Percentiles rank a stretch among this genome's conserved stretches.
phyloP scores from a whole-genome alignment of 1,139 yeast genomes.

The Pichia sp. region DNA sequence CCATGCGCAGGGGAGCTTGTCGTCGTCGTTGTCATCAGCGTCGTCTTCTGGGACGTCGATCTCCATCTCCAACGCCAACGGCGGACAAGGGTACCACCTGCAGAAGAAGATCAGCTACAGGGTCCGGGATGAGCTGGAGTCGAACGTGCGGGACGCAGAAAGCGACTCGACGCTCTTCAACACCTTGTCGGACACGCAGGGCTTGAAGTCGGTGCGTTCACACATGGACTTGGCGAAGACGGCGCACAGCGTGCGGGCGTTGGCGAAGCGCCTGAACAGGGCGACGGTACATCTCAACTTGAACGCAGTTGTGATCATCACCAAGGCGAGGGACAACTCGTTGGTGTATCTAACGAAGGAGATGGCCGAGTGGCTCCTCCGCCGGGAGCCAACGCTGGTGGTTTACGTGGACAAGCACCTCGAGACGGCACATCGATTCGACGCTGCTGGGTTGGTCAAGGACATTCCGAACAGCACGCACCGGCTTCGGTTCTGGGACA shows the following conservation, averaged over 20 bases:
- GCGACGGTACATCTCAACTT: slow-evolving; percentile 73
- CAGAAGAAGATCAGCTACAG: slow-evolving; percentile 2
- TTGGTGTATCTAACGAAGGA: slow-evolving; percentile 71
- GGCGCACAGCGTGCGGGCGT: slow-evolving; percentile 78
- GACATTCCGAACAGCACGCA: slow-evolving; percentile 41
- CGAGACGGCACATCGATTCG: slow-evolving; percentile 57
- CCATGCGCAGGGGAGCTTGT: neutral
- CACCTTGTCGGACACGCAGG: slow-evolving; percentile 16
- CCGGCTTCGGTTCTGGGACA: slow-evolving; percentile 65
- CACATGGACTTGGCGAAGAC: slow-evolving; percentile 78
- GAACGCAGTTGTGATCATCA: slow-evolving; percentile 69
- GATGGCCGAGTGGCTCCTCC: slow-evolving; percentile 70
- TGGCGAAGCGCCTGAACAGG: slow-evolving; percentile 68
- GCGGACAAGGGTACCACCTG: neutral
- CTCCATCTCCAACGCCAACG: neutral
- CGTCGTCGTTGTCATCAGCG: slow-evolving; percentile 5
- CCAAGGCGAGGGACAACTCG: slow-evolving; percentile 81
- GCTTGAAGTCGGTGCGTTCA: slow-evolving; percentile 45
- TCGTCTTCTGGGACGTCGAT: no score
- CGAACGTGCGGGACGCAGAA: slow-evolving; percentile 9
- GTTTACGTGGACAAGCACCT: slow-evolving; percentile 72
- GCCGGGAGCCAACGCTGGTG: slow-evolving; percentile 37
- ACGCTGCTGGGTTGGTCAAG: slow-evolving; percentile 39
- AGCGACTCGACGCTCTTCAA: slow-evolving; percentile 12
- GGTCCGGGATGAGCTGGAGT: slow-evolving; percentile 4